Base-by-base conservation (phyloP, 257 asterid genomes). In the Ajuga chamaepitys region DNA sequence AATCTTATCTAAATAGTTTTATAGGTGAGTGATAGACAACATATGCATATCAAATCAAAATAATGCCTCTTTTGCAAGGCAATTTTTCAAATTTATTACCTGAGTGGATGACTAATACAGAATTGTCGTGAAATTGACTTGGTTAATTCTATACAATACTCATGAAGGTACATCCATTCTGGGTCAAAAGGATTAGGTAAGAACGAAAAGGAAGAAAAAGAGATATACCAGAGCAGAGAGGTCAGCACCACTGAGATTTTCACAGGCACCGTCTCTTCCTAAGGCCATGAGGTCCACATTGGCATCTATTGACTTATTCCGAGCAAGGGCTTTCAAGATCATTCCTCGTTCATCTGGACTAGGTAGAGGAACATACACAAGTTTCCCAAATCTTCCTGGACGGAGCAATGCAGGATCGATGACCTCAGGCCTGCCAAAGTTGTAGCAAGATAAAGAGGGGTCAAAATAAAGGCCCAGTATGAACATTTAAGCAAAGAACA, bases 161-260 rank as follows among this genome's bases (percentile, higher is more conserved):
- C 32, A 37, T 10, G 4, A 3, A 7, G 45, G 20, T n/a, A 16
- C 24, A 37, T 59, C 17, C 20, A 12, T 20, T 32, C 10, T 4
- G 24, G 21, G 16, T 13, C 11, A 35, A 10, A 13, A 8, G 13
- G 24, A 25, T 13, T 18, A 38, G 13, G 9, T 4, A 13, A 46
- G 63, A 32, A 26, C 26, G 28, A 28, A 14, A 50, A 51, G 24
- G 7, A n/a, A 30, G 20, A 34, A 35, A 48, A 51, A 56, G 40
- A 56, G 53, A 70, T 81, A 48, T 64, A 88, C 95, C 90, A 88
- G 80, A 24, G 86, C 77, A 52, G 82, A 67, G 56, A 89, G 95
- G 70, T 89, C 97, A 8, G 96, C 98, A 55, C 97, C 97, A 56
- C 97, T 92, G 20, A 92, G 74, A 64, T 85, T 87, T 68, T 78